Evolutionary conservation across 352 stramenopile species (phyloP), one percentile per base, ranked within the genome.

Genomic region (Phytophthora vignae): DNA sequence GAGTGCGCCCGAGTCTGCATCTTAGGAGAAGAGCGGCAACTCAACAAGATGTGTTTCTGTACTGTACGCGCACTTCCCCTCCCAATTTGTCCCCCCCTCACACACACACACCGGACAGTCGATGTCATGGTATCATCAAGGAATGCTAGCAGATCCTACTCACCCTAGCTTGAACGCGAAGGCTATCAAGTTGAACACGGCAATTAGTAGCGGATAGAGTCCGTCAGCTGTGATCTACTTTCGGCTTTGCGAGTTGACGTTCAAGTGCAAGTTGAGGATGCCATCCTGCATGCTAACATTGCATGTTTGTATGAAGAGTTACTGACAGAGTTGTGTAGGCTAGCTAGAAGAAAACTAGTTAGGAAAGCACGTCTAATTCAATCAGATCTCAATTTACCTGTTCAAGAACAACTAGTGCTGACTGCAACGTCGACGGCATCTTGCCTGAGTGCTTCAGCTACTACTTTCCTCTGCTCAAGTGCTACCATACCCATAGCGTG

Each of bases 361-460:
- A 31, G 27, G 27, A 6, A 31, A 31, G 6, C 27, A 31, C 27
- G 27, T 31, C 27, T 31, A 44, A 44, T 2, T 57, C 58, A 66
- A 59, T 54, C 59, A 66, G 48, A 66, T 59, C 46, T 66, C 59
- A 59, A 59, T 66, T 66, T 66, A 66, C 59, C 49, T 59, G 46
- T 42, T 58, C 46, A 57, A 29, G 58, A 57, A 49, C 58, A 64
- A 64, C 44, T 21, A 38, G 31, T 58, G 33, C 49, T 50, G 49
- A 54, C 38, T 59, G 29, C 25, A 22, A 66, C 17, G 7, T 5
- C 59, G 59, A 58, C 21, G 59, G 59, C 48, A 54, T 60, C 46
- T 56, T 63, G 60, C 60, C 36, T 8, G 36, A 62, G 62, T 50
- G 3, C 74, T 33, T 67, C 42, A 65, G 46, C 31, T 67, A 62